phyloP scores from a whole-genome alignment of 345 rosid species.

The Citrus sp. region DNA sequence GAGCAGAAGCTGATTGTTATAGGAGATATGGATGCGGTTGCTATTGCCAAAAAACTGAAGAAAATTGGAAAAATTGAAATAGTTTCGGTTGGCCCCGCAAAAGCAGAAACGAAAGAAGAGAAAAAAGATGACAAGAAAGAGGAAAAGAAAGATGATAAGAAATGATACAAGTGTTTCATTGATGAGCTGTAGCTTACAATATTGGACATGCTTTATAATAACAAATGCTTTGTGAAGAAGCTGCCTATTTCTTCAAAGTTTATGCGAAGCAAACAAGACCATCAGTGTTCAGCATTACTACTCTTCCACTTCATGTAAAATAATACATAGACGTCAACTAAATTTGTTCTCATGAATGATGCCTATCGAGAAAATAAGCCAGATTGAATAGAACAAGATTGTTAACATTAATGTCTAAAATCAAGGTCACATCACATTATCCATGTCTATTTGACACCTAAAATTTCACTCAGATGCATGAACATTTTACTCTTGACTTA shows the following conservation, averaged over 20 bases:
- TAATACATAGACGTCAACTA: too few relatives aligned
- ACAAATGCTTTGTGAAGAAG: too few relatives aligned
- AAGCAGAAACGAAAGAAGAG: slow-evolving; percentile 25
- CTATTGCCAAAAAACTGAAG: slow-evolving; percentile 28
- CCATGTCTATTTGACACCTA: slow-evolving; percentile 21
- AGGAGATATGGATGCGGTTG: slow-evolving; percentile 30
- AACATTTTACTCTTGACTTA: slow-evolving; percentile 27
- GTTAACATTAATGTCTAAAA: slow-evolving; percentile 1
- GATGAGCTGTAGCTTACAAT: not conserved
- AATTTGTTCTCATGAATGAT: not conserved
- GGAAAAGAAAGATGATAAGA: not conserved
- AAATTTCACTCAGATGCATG: slow-evolving; percentile 25
- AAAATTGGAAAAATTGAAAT: slow-evolving; percentile 32
- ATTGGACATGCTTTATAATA: not conserved
- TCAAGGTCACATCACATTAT: slow-evolving; percentile 11
- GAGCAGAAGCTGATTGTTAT: slow-evolving; percentile 13
- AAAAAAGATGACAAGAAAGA: slow-evolving; percentile 3
- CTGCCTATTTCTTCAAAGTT: too few relatives aligned
- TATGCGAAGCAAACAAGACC: too few relatives aligned
- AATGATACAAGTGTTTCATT: not conserved
- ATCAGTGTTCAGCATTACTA: too few relatives aligned
- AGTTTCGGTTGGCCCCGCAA: slow-evolving; percentile 24
- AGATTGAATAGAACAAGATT: not conserved
- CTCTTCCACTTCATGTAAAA: not conserved
- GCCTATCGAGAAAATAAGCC: not conserved